phyloP scores from a whole-genome alignment of 139 green algal species.

The Spirogloea muscicola region DNA sequence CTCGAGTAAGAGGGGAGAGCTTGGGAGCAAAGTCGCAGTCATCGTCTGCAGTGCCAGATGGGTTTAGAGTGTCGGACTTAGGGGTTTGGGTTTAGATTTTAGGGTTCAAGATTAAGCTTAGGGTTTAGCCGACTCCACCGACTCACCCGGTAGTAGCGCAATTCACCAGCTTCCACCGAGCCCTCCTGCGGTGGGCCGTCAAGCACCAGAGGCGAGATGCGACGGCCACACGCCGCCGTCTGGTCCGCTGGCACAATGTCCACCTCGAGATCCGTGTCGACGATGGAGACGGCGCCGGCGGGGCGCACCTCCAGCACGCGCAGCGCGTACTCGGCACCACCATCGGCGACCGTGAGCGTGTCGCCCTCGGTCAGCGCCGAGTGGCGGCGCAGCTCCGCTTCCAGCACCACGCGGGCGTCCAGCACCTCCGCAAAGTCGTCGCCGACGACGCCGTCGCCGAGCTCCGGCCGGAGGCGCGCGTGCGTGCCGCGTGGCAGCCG shows the following conservation, averaged over 20 bases:
- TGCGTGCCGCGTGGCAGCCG: conserved; percentile 24
- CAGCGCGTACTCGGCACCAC: conserved; percentile 24
- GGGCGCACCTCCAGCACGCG: conserved; percentile 36
- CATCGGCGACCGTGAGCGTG: conserved; percentile 20
- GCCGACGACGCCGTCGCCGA: neutral
- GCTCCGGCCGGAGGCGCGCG: conserved; percentile 15
- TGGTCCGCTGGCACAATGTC: conserved; percentile 14
- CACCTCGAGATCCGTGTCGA: conserved; percentile 46
- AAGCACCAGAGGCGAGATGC: too few relatives aligned
- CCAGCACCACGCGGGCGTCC: conserved; percentile 36
- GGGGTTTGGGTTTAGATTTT: too few relatives aligned
- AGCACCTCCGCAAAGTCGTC: conserved; percentile 43
- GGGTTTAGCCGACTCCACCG: too few relatives aligned
- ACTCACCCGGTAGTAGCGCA: conserved; percentile 31
- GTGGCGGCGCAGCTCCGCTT: conserved; percentile 20
- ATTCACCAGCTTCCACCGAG: conserved; percentile 25
- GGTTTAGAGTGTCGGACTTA: too few relatives aligned
- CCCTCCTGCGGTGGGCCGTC: conserved; percentile 15
- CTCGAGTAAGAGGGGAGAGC: too few relatives aligned
- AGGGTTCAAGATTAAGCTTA: too few relatives aligned
- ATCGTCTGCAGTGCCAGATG: too few relatives aligned
- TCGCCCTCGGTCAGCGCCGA: conserved; percentile 40
- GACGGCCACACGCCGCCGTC: too few relatives aligned
- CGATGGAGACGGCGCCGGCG: conserved; percentile 16
- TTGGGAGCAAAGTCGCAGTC: too few relatives aligned